Evolutionary conservation across 1,284 basidiomycete genomes (phyloP), one percentile per base, ranked within the genome.

Genomic region (Leccinum solheimii): DNA sequence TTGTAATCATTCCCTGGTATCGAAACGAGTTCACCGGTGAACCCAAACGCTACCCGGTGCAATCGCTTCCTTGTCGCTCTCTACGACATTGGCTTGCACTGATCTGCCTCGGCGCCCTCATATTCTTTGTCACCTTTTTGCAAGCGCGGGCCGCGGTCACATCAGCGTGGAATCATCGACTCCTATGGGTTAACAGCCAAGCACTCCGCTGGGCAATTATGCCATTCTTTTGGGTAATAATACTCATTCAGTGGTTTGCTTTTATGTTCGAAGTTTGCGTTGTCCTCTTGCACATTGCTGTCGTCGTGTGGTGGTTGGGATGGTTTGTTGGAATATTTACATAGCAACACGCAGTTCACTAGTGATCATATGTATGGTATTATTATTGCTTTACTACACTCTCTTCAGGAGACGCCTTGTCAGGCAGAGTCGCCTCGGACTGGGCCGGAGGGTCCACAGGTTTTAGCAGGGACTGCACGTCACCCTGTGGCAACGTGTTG

Each of bases 1-100:
- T 91, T 71, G 82, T 91, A 64, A 88, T 91, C 67, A 84, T 92
- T 63, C 90, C 90, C 9, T 81, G 88, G 68, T 91, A 91, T 67
- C 83, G 90, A 49, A 90, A 91, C 71, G 89, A 91, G 68, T 91
- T 91, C 70, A 91, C 89, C 0, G 89, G 89, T 45, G 87, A 90
- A 76, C 61, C 83, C 43, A 87, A 88, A 66, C 80, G 85, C 67
- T 91, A 90, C 68, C 79, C 78, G 5, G 83, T 91, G 68, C 71
- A 73, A 40, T 72, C 69, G 1, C 72, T 91, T 55, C 89, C 89
- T n/a, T 75, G 69, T 60, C 85, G 89, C 26, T 87, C 88, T 2
- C 66, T 83, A 58, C 81, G 79, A 3, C 90, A 91, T 65, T 91
- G 88, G 88, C 66, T 86, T 19, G 83, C 81, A 8, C 79, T 91